phyloP scores from a whole-genome alignment of 805 yeast species.

The Metschnikowia peoriensis region DNA sequence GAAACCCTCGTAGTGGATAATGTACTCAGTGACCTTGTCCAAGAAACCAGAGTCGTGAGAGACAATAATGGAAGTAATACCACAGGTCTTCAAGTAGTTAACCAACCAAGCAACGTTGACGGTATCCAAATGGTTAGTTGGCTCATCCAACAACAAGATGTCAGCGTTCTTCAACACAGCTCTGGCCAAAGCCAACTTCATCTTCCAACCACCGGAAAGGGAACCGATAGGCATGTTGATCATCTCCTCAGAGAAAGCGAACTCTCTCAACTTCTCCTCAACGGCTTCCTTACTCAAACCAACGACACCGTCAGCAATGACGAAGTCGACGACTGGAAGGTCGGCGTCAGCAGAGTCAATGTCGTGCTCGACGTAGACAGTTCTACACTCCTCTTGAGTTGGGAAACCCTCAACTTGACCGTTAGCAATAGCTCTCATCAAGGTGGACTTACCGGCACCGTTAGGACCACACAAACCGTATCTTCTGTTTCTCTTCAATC shows the following conservation, averaged over 20 bases:
- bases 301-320: slow-evolving; percentile 75
- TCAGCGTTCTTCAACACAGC: slow-evolving; percentile 99
- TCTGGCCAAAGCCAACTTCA: slow-evolving; percentile 99
- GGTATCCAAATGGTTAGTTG: slow-evolving; percentile 99
- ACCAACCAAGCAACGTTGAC: slow-evolving; percentile 99
- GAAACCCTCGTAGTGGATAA: slow-evolving; percentile 99
- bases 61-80: slow-evolving; percentile 96
- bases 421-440: slow-evolving; percentile 96
- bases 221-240: slow-evolving; percentile 90
- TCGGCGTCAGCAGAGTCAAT: slow-evolving; percentile 98
- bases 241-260: slow-evolving; percentile 94
- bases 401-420: slow-evolving; percentile 99
- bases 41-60: slow-evolving; percentile 99
- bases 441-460: slow-evolving; percentile 54
- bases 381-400: slow-evolving; percentile 97
- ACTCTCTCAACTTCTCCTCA: slow-evolving; percentile 75
- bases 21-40: slow-evolving; percentile 95
- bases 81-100: slow-evolving; percentile 98
- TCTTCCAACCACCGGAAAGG: slow-evolving; percentile 99
- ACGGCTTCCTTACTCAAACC: slow-evolving; percentile 71
- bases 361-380: slow-evolving; percentile 99
- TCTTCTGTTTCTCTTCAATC: slow-evolving; percentile 98
- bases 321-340: slow-evolving; percentile 90
- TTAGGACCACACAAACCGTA: slow-evolving; percentile 86
- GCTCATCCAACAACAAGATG: slow-evolving; percentile 97